These are phyloP conservation scores for Rhodofomes roseus DNA, from an alignment of 1,284 basidiomycete species.

Conservation along the genomic window DNA sequence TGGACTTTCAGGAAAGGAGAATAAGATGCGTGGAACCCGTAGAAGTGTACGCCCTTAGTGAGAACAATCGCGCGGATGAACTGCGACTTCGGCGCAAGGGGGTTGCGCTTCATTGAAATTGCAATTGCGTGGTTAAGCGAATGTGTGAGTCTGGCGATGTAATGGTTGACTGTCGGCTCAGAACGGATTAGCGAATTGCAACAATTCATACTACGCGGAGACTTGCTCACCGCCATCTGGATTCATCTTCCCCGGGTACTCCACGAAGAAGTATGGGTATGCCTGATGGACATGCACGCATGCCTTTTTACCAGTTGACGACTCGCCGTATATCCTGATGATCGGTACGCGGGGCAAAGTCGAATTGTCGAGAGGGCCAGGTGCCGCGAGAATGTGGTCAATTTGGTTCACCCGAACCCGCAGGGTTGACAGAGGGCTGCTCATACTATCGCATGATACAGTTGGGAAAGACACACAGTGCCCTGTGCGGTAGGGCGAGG, in stretches of 20 bases:
- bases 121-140: conserved; percentile 80
- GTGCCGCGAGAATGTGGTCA: conserved; percentile 52
- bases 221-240: conserved; percentile 40
- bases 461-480: not conserved
- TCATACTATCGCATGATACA: conserved; percentile 17
- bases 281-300: conserved; percentile 91
- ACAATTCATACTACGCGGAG: not conserved
- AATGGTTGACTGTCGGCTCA: conserved; percentile 53
- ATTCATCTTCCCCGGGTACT: conserved; percentile 59
- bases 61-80: conserved; percentile 74
- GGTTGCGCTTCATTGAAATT: conserved; percentile 65
- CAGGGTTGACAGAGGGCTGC: conserved; percentile 31
- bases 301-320: conserved; percentile 73
- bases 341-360: conserved; percentile 68
- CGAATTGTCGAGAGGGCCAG: conserved; percentile 63
- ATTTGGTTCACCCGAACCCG: conserved; percentile 65
- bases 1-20: conserved; percentile 89
- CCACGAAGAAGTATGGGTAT: conserved; percentile 77
- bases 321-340: conserved; percentile 84
- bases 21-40: conserved; percentile 89
- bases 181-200: not conserved
- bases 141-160: conserved; percentile 61
- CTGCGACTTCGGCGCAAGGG: conserved; percentile 48
- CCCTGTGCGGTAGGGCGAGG: too few species aligned
- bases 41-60: conserved; percentile 95